Base-by-base conservation (phyloP, 2,329 filamentous ascomycete species). In the Aspergillus awamori region DNA sequence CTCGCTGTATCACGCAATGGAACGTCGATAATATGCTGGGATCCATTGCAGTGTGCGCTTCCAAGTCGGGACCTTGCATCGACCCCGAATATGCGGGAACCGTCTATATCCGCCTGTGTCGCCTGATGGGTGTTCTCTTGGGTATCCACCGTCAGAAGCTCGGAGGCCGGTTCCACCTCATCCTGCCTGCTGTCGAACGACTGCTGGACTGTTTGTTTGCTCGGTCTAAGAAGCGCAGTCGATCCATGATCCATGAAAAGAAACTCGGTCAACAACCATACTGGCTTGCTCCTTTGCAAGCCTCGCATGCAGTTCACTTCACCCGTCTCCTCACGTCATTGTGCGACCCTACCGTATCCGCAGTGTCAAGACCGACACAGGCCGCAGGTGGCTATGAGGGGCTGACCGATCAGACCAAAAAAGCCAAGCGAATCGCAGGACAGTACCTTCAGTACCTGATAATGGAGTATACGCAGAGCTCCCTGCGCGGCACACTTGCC, bases 291-390 rank as follows among this genome's bases (percentile, higher is more conserved):
- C 70, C 69, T 5, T 76, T 81, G 28, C 71, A 74, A 8, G 67
- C 76, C 15, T 74, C 77, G 17, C 82, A 84, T 60, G 83, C 82
- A 2, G 73, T 77, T 1, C 77, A 81, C 43, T 85, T 83, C 65
- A 80, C 84, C 1, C 82, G 84, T 8, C 74, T 88, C 8, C 79
- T 89, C 22, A 82, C 82, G n/a, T 82, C 84, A 0, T 81, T 89
- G 54, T 87, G 84, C 75, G 85, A 86, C 57, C 87, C 87, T 0
- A 86, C 86, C 0, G 81, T 85, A 49, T 85, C 84, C 0, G 81
- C 84, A 1, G 82, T 86, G 4, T 76, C 81, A 13, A 71, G 72
- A 15, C 71, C 73, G 6, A 67, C 67, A 7, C 72, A 74, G 26
- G 62, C 68, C 5, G 69, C 71, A 3, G 65, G 70, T 17, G 77